Evolutionary conservation across 192 early-diverging fungal genomes (phyloP).

Genomic region (Rhizoclosmatium globosum): DNA sequence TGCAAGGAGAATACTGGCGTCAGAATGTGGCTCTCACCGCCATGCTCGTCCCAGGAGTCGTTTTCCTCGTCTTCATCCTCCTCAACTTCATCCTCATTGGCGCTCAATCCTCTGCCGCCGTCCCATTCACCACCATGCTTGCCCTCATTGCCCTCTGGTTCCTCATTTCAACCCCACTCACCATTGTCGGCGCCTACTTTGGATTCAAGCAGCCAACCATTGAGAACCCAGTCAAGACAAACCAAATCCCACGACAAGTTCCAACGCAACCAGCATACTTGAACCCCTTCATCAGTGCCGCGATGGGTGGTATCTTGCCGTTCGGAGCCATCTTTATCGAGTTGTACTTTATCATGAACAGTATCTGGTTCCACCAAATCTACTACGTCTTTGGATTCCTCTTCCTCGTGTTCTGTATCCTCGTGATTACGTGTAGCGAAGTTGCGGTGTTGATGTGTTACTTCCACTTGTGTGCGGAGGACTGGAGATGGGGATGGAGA

Average conservation of each 20-base stretch:
- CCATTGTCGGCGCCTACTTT: slow-evolving; percentile 85
- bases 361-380: slow-evolving; percentile 60
- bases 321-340: slow-evolving; percentile 72
- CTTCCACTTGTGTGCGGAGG: slow-evolving; percentile 66
- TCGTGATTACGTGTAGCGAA: slow-evolving; percentile 59
- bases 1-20: slow-evolving; percentile 88
- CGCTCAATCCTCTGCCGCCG: slow-evolving; percentile 83
- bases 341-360: slow-evolving; percentile 66
- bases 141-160: slow-evolving; percentile 85
- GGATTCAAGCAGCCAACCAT: slow-evolving; percentile 75
- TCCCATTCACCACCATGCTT: slow-evolving; percentile 88
- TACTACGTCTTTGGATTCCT: slow-evolving; percentile 72
- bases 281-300: slow-evolving; percentile 56
- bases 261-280: slow-evolving; percentile 78
- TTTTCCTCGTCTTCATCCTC: slow-evolving; percentile 70
- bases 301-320: slow-evolving; percentile 76
- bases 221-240: slow-evolving; percentile 89
- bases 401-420: slow-evolving; percentile 59
- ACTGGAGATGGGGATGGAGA: slow-evolving; percentile 93
- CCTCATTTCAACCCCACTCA: slow-evolving; percentile 78
- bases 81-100: slow-evolving; percentile 90
- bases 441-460: slow-evolving; percentile 65
- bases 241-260: slow-evolving; percentile 91
- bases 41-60: slow-evolving; percentile 76
- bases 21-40: slow-evolving; percentile 84